These are phyloP conservation scores for Nephelium lappaceum DNA, from an alignment of 345 rosid genomes.

Conservation along the genomic window DNA sequence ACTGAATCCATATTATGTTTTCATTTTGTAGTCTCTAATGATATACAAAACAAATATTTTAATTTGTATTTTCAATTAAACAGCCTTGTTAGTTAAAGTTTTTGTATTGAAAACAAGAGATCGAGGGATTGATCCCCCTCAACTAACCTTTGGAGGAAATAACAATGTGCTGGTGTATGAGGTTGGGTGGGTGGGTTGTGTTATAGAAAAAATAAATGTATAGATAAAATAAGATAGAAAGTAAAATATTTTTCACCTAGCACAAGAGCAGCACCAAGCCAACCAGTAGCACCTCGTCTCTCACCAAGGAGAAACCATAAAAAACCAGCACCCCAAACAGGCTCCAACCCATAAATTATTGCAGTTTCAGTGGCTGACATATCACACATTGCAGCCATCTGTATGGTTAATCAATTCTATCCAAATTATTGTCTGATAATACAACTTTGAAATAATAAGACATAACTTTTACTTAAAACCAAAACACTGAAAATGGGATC, in stretches of 20 bases:
- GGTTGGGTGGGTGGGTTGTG: too few species aligned
- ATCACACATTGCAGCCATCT: constrained; percentile 64
- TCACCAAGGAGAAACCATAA: constrained; percentile 77
- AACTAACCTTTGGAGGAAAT: background rate
- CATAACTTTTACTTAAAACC: background rate
- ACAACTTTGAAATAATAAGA: background rate
- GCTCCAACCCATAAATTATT: constrained; percentile 66
- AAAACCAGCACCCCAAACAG: constrained; percentile 71
- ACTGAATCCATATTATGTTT: background rate
- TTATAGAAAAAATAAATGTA: too few species aligned
- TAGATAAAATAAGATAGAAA: constrained; percentile 17
- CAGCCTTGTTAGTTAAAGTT: too few species aligned
- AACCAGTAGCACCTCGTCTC: constrained; percentile 62
- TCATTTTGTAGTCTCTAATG: background rate
- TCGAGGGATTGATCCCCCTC: background rate
- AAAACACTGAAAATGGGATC: background rate
- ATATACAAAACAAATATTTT: background rate
- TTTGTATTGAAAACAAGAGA: too few species aligned
- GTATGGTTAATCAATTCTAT: constrained; percentile 12
- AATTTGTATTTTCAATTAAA: too few species aligned
- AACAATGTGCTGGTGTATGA: too few species aligned
- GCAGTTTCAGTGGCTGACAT: constrained; percentile 65
- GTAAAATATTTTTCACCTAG: too few species aligned
- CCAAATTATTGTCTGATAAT: background rate
- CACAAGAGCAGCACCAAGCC: constrained; percentile 68